Evolutionary conservation across 495 filamentous ascomycete genomes (phyloP).

Genomic region (Cudoniella acicularis): DNA sequence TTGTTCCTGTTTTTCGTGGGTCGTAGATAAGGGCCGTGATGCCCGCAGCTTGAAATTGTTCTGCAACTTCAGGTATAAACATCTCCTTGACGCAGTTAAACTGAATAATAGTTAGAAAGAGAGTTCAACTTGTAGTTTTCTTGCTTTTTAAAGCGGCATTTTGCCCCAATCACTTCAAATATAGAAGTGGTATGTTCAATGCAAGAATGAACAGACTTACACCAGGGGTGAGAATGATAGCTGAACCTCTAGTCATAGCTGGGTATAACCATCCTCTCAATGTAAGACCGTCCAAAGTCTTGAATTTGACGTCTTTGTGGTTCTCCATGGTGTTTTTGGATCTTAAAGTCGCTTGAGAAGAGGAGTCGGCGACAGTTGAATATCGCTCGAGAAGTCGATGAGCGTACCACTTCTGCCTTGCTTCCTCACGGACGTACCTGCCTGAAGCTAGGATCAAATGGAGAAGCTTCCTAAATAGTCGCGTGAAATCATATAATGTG

Average conservation of each 20-base stretch:
- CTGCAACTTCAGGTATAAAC: slow-evolving; percentile 24
- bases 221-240: slow-evolving; percentile 21
- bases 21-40: slow-evolving; percentile 32
- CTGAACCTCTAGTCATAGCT: slow-evolving; percentile 20
- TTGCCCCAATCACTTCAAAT: too few relatives aligned
- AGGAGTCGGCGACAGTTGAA: background rate
- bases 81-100: slow-evolving; percentile 13
- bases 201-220: too few relatives aligned
- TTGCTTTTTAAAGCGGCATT: background rate
- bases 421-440: too few relatives aligned
- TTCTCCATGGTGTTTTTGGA: slow-evolving; percentile 5
- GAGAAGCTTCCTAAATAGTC: too few relatives aligned
- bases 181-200: too few relatives aligned
- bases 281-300: slow-evolving; percentile 27
- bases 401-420: too few relatives aligned
- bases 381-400: too few relatives aligned
- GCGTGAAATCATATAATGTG: too few relatives aligned
- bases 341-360: slow-evolving; percentile 1
- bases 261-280: slow-evolving; percentile 30
- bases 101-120: background rate
- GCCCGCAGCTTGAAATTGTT: slow-evolving; percentile 27
- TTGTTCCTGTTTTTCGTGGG: slow-evolving; percentile 33
- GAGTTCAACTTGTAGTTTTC: background rate
- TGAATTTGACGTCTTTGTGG: slow-evolving; percentile 25
- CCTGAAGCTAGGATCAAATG: too few relatives aligned